Evolutionary conservation across 139 green algal species (phyloP), one percentile per base, ranked within the genome.

Genomic region (Coccomyxa sp.): DNA sequence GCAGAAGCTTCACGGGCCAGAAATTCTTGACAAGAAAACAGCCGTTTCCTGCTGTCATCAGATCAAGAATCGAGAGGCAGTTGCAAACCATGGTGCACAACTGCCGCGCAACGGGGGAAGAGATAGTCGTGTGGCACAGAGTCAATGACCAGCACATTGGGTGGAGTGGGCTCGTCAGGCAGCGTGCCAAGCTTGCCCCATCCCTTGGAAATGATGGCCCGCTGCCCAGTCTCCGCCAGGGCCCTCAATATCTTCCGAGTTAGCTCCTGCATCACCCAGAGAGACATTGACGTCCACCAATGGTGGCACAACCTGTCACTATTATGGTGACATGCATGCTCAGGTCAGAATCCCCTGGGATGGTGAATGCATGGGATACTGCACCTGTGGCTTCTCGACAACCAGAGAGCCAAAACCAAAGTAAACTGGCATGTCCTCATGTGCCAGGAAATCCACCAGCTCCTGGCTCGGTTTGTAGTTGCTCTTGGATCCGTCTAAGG

Each of bases 61-160:
- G 38, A 51, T 51, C 38, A 51, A 51, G 38, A 11, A 71, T 25
- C 21, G 63, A 71, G 63, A 71, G 18, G 63, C 18, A 9, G 18
- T 28, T 71, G 63, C 63, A 25, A 1, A 71, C 93, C 93, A 66
- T 96, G 93, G 85, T 96, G 93, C 31, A 96, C 85, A 11, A 93
- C 89, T 21, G 86, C 89, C 12, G 58, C 85, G 80, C 87, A 91
- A 76, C 88, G 78, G 10, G 86, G 85, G 4, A 95, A 88, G 60
- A 95, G 88, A 88, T 90, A 94, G 76, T 91, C 85, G 74, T 95
- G 91, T 0, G 91, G 86, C 63, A 84, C 83, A 13, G 76, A 59
- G 31, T 84, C 76, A 16, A 89, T 38, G 77, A 87, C 71, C 79
- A 83, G 28, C n/a, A 86, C 81, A 38, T 78, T 67, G 13, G 78